Base-by-base conservation (phyloP, 2,329 filamentous ascomycete species). In the Trichoderma harzianum region DNA sequence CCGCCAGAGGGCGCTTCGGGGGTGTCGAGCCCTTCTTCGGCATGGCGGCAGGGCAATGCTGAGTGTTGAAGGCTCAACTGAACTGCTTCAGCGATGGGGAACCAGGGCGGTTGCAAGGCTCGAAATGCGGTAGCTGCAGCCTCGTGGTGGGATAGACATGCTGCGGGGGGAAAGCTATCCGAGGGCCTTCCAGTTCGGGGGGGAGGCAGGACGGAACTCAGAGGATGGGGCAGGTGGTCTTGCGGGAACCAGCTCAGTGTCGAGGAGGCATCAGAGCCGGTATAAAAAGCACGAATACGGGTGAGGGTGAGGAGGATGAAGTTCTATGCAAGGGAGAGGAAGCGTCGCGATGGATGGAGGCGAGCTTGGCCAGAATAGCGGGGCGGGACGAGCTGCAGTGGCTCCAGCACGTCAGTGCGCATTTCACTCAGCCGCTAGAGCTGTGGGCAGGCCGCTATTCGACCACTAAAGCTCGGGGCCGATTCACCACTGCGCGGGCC, bases 61-160 rank as follows among this genome's bases (percentile, higher is more conserved):
- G 34, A 21, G n/a, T 18, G n/a, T 4, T 32, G 28, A 53, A 28
- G 21, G 65, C 30, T 34, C 28, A 43, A 43, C 39, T 39, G 16
- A 39, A 39, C 34, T 43, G 39, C n/a, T 70, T 72, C 71, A 72
- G 58, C 71, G 71, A 61, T 72, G 55, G 47, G 71, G 67, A 53
- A 70, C 71, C 58, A 51, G 71, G 26, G 60, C 60, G 57, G 67
- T 65, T 70, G 58, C 66, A 70, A 55, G 43, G 32, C 70, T 69
- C 18, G 67, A 53, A 39, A 67, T 72, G 60, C 55, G 72, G 63
- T 71, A 58, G 62, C 72, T 73, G 69, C 58, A 68, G 64, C 68
- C 61, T 71, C 63, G 72, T 62, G 68, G 60, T 71, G 63, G 53
- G 55, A 57, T 39, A 73, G 72, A 73, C 72, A 73, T 73, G 72